A percentile compares a stretch with the other conserved stretches of the same genome.
Conservation (phyloP, 441 rosid species). For the Pelargonium myrrhifolium region DNA sequence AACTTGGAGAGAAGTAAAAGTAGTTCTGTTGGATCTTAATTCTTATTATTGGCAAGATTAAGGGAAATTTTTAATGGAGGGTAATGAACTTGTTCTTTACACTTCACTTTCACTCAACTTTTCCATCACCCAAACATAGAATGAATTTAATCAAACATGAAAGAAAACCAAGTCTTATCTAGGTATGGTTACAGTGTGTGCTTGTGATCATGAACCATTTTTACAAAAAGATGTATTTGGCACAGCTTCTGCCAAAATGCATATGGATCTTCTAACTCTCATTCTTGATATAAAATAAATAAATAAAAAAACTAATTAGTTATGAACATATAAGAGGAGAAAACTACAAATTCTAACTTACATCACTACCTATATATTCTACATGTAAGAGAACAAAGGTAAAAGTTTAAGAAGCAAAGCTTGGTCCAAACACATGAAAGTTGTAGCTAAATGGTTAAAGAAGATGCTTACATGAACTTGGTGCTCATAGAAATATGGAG, state of each 20-base stretch:
- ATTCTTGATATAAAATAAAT: too few species aligned
- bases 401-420: background rate
- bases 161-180: background rate
- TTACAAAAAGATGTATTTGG: too few species aligned
- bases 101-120: background rate
- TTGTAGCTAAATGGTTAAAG: background rate
- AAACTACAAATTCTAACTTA: too few species aligned
- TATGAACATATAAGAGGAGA: too few species aligned
- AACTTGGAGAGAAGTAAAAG: background rate
- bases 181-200: background rate
- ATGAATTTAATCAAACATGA: background rate
- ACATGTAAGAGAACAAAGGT: background rate
- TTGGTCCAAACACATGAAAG: background rate
- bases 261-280: too few species aligned
- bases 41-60: background rate
- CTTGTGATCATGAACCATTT: too few species aligned
- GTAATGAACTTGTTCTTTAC: background rate
- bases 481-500: slow-evolving; percentile 76
- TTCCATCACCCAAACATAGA: background rate
- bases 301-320: background rate
- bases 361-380: too few species aligned
- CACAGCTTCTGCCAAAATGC: too few species aligned
- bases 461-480: slow-evolving; percentile 65
- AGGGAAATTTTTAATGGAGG: background rate
- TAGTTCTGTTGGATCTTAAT: background rate